phyloP scores from a whole-genome alignment of 2,329 filamentous ascomycete genomes.

The Scopulariopsis brevicaulis region DNA sequence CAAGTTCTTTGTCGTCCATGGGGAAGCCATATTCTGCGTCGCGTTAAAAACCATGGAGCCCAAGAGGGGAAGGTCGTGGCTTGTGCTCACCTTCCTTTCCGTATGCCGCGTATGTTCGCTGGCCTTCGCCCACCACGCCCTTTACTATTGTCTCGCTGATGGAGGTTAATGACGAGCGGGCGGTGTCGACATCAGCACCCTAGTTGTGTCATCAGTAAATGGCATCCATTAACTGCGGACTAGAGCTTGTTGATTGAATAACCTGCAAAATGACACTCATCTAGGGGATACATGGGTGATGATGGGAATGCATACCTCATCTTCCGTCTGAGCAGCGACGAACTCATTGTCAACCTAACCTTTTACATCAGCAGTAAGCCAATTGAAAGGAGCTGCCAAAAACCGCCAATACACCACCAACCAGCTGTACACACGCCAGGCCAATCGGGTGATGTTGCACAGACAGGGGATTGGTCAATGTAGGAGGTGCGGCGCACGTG shows the following conservation, averaged over 20 bases:
- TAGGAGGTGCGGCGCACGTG: too few species aligned
- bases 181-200: constrained; percentile 10
- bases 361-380: too few species aligned
- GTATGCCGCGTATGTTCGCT: constrained; percentile 21
- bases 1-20: constrained; percentile 26
- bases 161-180: constrained; percentile 14
- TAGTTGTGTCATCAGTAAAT: neutral
- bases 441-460: too few species aligned
- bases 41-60: neutral
- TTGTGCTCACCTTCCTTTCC: constrained; percentile 18
- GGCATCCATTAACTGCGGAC: neutral
- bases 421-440: too few species aligned
- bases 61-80: neutral
- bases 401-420: too few species aligned
- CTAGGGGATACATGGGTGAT: too few species aligned
- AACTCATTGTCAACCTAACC: too few species aligned
- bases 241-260: neutral
- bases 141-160: constrained; percentile 15
- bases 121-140: constrained; percentile 16
- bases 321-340: too few species aligned
- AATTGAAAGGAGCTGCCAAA: too few species aligned
- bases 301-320: too few species aligned
- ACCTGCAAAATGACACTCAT: too few species aligned
- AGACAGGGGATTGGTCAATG: too few species aligned
- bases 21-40: constrained; percentile 22